Conservation (phyloP, 176 grass and related monocot species). For the Eragrostis nindensis region DNA sequence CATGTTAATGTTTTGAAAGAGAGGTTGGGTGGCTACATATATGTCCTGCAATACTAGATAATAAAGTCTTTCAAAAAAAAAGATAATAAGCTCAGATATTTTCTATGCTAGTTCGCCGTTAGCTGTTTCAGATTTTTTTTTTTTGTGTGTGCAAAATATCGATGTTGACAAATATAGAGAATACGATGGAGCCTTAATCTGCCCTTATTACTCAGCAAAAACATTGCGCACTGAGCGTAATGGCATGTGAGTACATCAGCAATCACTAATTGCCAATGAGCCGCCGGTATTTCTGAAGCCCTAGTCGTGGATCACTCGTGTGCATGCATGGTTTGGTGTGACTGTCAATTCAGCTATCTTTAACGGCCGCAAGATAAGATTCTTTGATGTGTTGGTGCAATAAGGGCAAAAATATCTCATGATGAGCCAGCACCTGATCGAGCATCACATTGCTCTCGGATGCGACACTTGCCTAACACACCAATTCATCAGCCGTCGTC, state of each 20-base stretch:
- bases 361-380: slow-evolving; percentile 6
- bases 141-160: too few species aligned
- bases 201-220: too few species aligned
- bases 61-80: too few species aligned
- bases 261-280: not conserved
- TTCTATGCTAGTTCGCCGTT: too few species aligned
- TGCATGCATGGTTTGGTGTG: not conserved
- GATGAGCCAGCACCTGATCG: not conserved
- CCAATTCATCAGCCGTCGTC: not conserved
- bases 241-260: not conserved
- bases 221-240: not conserved
- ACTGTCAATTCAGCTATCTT: not conserved
- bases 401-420: not conserved
- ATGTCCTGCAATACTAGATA: too few species aligned
- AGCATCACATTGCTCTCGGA: slow-evolving; percentile 9
- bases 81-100: too few species aligned
- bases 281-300: not conserved
- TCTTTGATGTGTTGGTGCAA: not conserved
- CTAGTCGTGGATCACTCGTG: too few species aligned
- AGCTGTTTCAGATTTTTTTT: too few species aligned
- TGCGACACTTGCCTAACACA: slow-evolving; percentile 28
- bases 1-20: too few species aligned
- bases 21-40: too few species aligned
- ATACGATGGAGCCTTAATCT: too few species aligned
- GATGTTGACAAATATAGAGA: too few species aligned